A percentile compares a stretch with the other conserved stretches of the same genome.
Conservation (phyloP, 306 rosid genomes). For the Castanea crenata region DNA sequence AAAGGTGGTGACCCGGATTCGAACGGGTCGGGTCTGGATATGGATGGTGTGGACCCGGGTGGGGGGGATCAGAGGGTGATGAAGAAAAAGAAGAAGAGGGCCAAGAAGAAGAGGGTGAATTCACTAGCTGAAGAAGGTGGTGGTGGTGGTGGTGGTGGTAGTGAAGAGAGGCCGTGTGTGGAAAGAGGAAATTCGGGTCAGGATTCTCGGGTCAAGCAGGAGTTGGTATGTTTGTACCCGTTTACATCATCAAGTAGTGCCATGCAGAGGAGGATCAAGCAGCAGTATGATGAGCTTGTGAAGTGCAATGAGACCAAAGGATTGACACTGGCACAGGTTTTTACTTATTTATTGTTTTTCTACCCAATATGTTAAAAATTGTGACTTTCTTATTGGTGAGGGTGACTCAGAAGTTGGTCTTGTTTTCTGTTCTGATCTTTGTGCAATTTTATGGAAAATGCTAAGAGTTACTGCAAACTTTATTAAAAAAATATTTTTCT, state of each 20-base stretch:
- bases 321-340: slow-evolving; percentile 70
- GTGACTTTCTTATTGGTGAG: not conserved
- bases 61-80: slow-evolving; percentile 34
- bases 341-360: not conserved
- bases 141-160: not conserved
- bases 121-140: slow-evolving; percentile 30
- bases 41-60: slow-evolving; percentile 18
- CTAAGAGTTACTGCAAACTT: too few relatives aligned
- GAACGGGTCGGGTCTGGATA: slow-evolving; percentile 10
- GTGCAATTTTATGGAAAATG: too few relatives aligned
- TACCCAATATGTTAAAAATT: not conserved
- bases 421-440: not conserved
- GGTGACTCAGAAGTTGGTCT: not conserved
- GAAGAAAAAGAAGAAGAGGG: slow-evolving; percentile 68
- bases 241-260: slow-evolving; percentile 70
- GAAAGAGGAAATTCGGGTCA: slow-evolving; percentile 28
- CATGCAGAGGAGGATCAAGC: slow-evolving; percentile 83
- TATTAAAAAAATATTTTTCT: too few relatives aligned
- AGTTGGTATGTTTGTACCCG: slow-evolving; percentile 59
- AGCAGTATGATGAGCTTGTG: slow-evolving; percentile 74
- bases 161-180: slow-evolving; percentile 1
- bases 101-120: slow-evolving; percentile 56
- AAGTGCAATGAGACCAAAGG: slow-evolving; percentile 57
- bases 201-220: slow-evolving; percentile 36
- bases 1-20: slow-evolving; percentile 20